Conservation (phyloP, 2,329 filamentous ascomycete species). For the Colletotrichum lini region DNA sequence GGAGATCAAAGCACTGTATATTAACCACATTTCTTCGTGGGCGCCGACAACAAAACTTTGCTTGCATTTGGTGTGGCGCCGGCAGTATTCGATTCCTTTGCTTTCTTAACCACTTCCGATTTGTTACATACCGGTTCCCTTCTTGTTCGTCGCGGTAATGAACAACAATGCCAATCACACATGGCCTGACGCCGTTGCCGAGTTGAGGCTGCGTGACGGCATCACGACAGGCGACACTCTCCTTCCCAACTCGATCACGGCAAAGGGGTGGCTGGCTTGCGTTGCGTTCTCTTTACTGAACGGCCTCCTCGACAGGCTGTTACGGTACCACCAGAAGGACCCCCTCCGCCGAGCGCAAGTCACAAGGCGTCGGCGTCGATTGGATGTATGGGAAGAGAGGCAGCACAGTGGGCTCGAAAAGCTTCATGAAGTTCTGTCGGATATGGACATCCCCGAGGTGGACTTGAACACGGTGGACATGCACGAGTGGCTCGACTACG, state of each 20-base stretch:
- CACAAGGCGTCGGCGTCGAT: conserved; percentile 18
- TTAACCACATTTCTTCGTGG: background rate
- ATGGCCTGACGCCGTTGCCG: conserved; percentile 19
- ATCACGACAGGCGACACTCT: background rate
- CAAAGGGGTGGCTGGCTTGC: conserved; percentile 31
- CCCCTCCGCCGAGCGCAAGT: background rate
- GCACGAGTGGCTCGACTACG: conserved; percentile 39
- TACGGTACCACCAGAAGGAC: conserved; percentile 18
- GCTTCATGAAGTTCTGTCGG: conserved; percentile 28
- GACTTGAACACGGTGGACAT: conserved; percentile 37
- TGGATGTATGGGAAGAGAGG: conserved; percentile 33
- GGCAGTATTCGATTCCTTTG: fast-evolving
- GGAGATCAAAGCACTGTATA: background rate
- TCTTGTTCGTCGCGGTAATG: background rate
- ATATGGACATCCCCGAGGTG: conserved; percentile 30
- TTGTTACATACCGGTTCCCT: background rate
- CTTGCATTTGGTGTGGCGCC: background rate
- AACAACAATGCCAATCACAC: conserved; percentile 12
- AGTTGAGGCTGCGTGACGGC: conserved; percentile 5
- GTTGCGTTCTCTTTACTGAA: conserved; percentile 24
- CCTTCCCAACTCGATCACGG: conserved; percentile 14
- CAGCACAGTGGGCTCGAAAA: conserved; percentile 35
- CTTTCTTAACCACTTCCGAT: background rate
- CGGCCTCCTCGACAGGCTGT: conserved; percentile 15
- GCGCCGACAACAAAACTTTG: too few species aligned